Evolutionary conservation across 129 eudicot genomes (phyloP), one percentile per base, ranked within the genome.

Genomic region (Flaveria linearis): DNA sequence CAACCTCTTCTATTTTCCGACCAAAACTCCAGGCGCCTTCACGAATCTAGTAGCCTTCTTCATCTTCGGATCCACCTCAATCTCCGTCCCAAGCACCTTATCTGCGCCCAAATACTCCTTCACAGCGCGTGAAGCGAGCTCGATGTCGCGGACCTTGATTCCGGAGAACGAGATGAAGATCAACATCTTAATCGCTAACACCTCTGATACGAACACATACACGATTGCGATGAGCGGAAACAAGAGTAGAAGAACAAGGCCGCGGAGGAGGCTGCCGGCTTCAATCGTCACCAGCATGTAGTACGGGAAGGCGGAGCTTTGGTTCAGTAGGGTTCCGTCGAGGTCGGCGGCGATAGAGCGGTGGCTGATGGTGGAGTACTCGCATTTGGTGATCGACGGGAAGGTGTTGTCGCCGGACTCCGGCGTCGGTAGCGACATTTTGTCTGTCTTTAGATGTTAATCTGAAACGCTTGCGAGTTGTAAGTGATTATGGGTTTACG

Each of bases 221-320:
- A 92, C 92, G 13, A 94, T 68, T 1, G 91, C 92, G 15, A 94
- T 73, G 25, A 91, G n/a, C 1, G 99, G 99, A 61, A 94, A 88
- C 0, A 88, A 76, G 15, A 94, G 88, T 9, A 94, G 76, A 39
- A 94, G 89, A 3, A 83, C 16, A 0, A 94, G 88, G 68, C 97
- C 99, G 17, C 99, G 93, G 47, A 94, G 73, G 61, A 91, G 82
- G 49, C 99, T 94, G 5, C 99, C 99, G 76, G 99, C 99, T 41
- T 94, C 99, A 47, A 94, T 84, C 0, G 99, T 96, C 2, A 94
- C 87, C 3, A 94, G 94, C 93, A 94, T 87, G 96, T 85, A 94
- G 87, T 94, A 94, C 9, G 99, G 99, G 81, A 94, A 94, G n/a
- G 99, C 90, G 5, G 93, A 87, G 58, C 83, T 79, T 41, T 86